A percentile compares a stretch with the other conserved stretches of the same genome.
phyloP scores from a whole-genome alignment of 768 basidiomycete genomes.

The Panaeolus papilionaceus region DNA sequence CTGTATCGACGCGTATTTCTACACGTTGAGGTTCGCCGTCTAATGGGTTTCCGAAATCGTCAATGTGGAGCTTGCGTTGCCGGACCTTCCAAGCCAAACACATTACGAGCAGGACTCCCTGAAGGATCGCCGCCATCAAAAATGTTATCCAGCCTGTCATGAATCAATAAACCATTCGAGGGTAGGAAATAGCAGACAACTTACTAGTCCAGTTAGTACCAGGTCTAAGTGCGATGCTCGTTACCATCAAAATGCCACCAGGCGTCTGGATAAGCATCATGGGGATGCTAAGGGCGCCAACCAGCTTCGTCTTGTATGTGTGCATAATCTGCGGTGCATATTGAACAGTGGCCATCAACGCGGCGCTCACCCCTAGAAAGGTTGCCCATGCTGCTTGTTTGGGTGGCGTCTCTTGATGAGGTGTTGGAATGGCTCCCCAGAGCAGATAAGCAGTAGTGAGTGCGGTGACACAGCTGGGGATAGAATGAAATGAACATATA shows the following conservation, averaged over 20 bases:
- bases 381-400: constrained; percentile 70
- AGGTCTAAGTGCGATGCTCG: constrained; percentile 79
- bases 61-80: constrained; percentile 75
- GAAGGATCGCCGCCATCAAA: constrained; percentile 84
- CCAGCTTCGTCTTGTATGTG: constrained; percentile 80
- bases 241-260: constrained; percentile 86
- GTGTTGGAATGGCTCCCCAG: constrained; percentile 44
- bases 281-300: constrained; percentile 91
- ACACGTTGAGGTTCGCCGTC: constrained; percentile 3
- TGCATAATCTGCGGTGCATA: constrained; percentile 87
- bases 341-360: constrained; percentile 80
- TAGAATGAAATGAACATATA: neutral
- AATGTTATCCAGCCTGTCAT: constrained; percentile 78
- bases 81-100: constrained; percentile 87
- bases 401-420: constrained; percentile 37
- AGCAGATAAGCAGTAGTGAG: constrained; percentile 71
- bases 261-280: constrained; percentile 98
- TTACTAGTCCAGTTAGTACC: constrained; percentile 88
- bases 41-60: constrained; percentile 83
- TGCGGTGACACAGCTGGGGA: constrained; percentile 55
- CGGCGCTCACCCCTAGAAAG: constrained; percentile 84
- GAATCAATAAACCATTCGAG: constrained; percentile 6
- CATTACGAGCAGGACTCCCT: constrained; percentile 81
- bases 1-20: neutral
- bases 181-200: constrained; percentile 24